Conservation (phyloP, 257 asterid genomes). For the Solanum clarkiae region DNA sequence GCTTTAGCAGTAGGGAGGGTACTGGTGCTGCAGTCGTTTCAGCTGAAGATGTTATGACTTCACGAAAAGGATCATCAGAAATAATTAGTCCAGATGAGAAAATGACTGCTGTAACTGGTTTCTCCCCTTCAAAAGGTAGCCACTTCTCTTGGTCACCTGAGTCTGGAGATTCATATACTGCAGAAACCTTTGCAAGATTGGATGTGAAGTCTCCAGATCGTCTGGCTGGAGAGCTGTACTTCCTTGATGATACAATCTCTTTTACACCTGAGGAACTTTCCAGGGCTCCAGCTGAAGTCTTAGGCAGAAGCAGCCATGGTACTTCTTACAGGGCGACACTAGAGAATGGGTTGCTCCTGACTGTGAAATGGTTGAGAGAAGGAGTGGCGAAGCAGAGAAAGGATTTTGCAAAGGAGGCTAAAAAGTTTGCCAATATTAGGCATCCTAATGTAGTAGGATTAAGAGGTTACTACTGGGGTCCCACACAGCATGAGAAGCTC, state of each 20-base stretch:
- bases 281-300: slow-evolving; percentile 92
- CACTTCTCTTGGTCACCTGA: slow-evolving; percentile 92
- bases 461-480: slow-evolving; percentile 99
- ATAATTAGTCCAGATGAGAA: slow-evolving; percentile 72
- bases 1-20: slow-evolving; percentile 30
- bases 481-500: slow-evolving; percentile 96
- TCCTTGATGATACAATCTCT: slow-evolving; percentile 80
- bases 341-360: slow-evolving; percentile 79
- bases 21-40: slow-evolving; percentile 50
- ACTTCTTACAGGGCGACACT: slow-evolving; percentile 82
- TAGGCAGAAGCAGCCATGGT: slow-evolving; percentile 96
- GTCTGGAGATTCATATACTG: slow-evolving; percentile 68
- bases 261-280: slow-evolving; percentile 87
- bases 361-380: slow-evolving; percentile 98
- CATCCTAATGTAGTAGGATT: slow-evolving; percentile 95
- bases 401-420: slow-evolving; percentile 96
- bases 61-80: slow-evolving; percentile 63
- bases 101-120: slow-evolving; percentile 52
- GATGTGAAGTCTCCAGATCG: slow-evolving; percentile 84
- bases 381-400: slow-evolving; percentile 96
- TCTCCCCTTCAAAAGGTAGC: slow-evolving; percentile 83
- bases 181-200: slow-evolving; percentile 62
- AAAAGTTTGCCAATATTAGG: slow-evolving; percentile 79
- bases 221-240: slow-evolving; percentile 84
- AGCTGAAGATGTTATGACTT: slow-evolving; percentile 57